phyloP scores from a whole-genome alignment of 140 eudicot genomes.

The Oenanthe javanica region DNA sequence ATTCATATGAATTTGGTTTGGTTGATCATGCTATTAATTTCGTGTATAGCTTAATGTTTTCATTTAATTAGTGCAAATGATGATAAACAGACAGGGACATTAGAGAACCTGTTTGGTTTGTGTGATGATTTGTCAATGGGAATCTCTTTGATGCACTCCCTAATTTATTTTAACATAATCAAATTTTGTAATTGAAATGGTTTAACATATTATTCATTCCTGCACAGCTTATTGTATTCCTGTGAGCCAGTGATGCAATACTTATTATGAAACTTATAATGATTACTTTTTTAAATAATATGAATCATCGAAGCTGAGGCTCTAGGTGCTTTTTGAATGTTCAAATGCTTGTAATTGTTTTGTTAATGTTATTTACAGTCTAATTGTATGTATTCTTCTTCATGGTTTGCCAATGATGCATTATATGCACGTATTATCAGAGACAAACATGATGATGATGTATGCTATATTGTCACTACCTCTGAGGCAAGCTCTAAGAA shows the following conservation, averaged over 20 bases:
- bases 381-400: neutral
- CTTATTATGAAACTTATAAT: conserved; percentile 4
- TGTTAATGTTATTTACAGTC: neutral
- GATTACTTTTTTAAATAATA: neutral
- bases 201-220: no score
- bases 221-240: no score
- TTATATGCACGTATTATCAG: conserved; percentile 48
- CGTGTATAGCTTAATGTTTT: neutral
- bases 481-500: conserved; percentile 35
- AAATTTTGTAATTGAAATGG: no score
- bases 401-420: conserved; percentile 67
- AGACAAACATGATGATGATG: conserved; percentile 35
- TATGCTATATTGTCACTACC: conserved; percentile 40
- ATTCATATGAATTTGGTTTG: no score
- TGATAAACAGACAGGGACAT: conserved; percentile 90
- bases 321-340: neutral
- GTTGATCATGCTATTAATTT: neutral
- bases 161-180: neutral
- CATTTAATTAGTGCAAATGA: conserved; percentile 34
- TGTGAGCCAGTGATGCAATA: conserved; percentile 20
- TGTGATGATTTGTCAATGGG: conserved; percentile 64
- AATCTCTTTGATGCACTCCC: conserved; percentile 56
- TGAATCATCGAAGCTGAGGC: conserved; percentile 43
- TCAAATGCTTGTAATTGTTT: neutral
- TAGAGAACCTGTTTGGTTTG: conserved; percentile 35